Conservation (phyloP, 805 yeast species). For the Sugiyamaella mastotermitis region DNA sequence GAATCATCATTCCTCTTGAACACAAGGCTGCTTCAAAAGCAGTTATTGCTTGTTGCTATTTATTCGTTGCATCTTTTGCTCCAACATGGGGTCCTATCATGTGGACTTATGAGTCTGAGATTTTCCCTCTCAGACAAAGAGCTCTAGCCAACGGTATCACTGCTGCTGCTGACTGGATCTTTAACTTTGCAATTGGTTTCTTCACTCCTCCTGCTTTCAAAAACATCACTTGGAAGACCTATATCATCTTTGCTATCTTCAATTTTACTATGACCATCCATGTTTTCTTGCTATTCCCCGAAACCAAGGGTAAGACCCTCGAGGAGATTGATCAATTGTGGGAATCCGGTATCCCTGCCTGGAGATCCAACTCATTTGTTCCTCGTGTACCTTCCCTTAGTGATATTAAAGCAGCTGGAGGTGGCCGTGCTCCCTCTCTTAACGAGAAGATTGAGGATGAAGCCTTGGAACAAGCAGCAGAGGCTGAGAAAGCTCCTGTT, state of each 20-base stretch:
- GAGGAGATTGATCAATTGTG: neutral
- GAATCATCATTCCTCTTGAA: constrained; percentile 26
- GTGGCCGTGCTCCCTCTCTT: constrained; percentile 26
- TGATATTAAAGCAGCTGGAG: constrained; percentile 22
- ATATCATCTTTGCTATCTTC: constrained; percentile 52
- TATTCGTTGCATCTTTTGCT: constrained; percentile 72
- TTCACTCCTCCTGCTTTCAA: constrained; percentile 49
- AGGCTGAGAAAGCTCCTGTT: no score
- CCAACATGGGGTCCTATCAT: constrained; percentile 69
- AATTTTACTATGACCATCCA: constrained; percentile 44
- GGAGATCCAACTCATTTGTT: constrained; percentile 83
- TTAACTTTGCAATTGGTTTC: constrained; percentile 52
- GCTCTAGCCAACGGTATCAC: constrained; percentile 48
- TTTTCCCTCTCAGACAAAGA: constrained; percentile 44
- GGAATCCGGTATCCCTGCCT: constrained; percentile 36
- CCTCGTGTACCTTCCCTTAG: constrained; percentile 23
- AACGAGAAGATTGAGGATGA: constrained; percentile 11
- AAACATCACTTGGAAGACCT: constrained; percentile 51
- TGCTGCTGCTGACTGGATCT: constrained; percentile 34
- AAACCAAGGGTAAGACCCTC: constrained; percentile 31
- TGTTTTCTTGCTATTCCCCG: constrained; percentile 27
- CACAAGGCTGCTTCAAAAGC: constrained; percentile 38
- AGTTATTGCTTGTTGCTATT: constrained; percentile 45
- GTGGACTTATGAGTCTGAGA: constrained; percentile 47
- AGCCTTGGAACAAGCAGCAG: no score